phyloP scores from a whole-genome alignment of 768 basidiomycete genomes.

The Podaxis mareebaensis region DNA sequence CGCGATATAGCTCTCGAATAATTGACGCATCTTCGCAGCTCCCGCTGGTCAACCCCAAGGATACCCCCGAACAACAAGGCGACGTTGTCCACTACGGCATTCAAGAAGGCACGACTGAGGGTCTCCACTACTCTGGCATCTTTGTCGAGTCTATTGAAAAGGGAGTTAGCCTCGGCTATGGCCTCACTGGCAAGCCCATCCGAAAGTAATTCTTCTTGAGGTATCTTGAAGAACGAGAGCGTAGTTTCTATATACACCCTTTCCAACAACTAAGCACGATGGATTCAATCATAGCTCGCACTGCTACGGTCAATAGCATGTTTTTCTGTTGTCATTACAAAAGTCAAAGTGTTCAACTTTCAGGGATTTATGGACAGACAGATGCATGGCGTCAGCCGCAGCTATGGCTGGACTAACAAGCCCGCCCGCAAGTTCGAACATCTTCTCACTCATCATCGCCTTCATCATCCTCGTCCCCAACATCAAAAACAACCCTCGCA shows the following conservation, averaged over 20 bases:
- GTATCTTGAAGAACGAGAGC: not conserved
- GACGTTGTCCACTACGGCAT: conserved; percentile 62
- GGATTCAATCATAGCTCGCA: too few species aligned
- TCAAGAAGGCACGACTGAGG: conserved; percentile 59
- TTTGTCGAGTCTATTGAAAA: conserved; percentile 48
- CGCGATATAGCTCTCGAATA: not conserved
- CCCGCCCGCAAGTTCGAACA: too few species aligned
- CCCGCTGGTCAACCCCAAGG: conserved; percentile 48
- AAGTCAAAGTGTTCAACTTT: too few species aligned
- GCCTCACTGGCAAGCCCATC: not conserved
- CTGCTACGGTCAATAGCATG: too few species aligned
- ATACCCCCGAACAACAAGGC: conserved; percentile 45
- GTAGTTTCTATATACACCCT: not conserved
- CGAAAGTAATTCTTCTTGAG: not conserved
- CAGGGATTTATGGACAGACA: too few species aligned
- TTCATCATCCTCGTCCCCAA: conserved; percentile 27
- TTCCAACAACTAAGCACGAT: not conserved
- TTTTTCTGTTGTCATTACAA: too few species aligned
- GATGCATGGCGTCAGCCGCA: too few species aligned
- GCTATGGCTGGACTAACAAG: too few species aligned
- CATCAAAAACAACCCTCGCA: conserved; percentile 64
- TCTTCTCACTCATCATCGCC: not conserved
- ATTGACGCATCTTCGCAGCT: conserved; percentile 35
- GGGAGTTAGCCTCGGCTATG: conserved; percentile 36
- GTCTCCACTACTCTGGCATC: conserved; percentile 55